Evolutionary conservation across 352 stramenopile species (phyloP), one percentile per base, ranked within the genome.

Genomic region (Globisporangium cylindrosporum): DNA sequence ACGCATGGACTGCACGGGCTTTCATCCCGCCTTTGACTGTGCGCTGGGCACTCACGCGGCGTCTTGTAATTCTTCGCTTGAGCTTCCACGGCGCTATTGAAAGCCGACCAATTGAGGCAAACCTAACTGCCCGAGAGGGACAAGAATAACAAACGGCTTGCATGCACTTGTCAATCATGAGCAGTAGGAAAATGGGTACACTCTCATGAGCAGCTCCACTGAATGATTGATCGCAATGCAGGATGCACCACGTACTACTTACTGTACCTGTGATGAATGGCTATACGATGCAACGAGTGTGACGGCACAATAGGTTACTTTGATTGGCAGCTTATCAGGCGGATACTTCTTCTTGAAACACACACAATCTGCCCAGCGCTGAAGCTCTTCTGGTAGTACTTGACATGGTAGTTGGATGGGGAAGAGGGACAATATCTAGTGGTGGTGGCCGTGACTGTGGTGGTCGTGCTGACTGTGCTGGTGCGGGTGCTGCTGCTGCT

Each of bases 261-360:
- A 41, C 34, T 41, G 34, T 43, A 43, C 38, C 14, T 46, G 38
- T 46, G 38, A 46, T 46, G 38, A 14, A 46, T 18, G 38, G 38
- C 4, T 18, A 7, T 15, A 41, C 36, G 10, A 5, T 4, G 38
- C 14, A 15, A 18, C 14, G 12, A 46, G 4, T 6, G 38, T 15
- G 57, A 8, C 41, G 9, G 36, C 58, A 55, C 25, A 64, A 64
- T 64, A 64, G 58, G 18, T 48, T 64, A 64, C 58, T 64, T 32
- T 5, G 29, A 54, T 64, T 54, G 22, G 38, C 58, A 38, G 6
- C 27, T 34, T 32, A 58, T 29, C 3, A 34, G 1, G 43, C 7
- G 43, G 43, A 22, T 49, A 49, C 43, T 49, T 49, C 43, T 51
- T 51, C 15, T 51, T 51, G 15, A 32, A 58, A 56, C 51, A 58